Base-by-base conservation (phyloP, 1,139 yeast species). In the Taphrina pruni region DNA sequence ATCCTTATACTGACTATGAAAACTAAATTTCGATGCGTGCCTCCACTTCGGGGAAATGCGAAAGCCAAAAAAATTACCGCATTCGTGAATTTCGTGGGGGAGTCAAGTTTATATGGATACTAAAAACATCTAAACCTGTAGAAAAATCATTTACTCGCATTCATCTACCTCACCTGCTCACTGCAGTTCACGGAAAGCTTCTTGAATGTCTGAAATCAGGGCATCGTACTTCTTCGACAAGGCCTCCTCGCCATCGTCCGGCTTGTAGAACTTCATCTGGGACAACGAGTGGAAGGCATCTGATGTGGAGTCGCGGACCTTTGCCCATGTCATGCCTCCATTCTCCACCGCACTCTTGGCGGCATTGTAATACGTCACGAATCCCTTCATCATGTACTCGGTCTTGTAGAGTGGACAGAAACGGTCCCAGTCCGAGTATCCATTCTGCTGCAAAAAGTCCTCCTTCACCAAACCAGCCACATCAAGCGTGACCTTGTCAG, bases 391-490 rank as follows among this genome's bases (percentile, higher is more conserved):
- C 99, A 94, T 94, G 79, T 91, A 96, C 76, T 86, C 89, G 70
- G 99, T 94, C 85, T 94, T 94, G 99, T 99, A 94, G 77, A 94
- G 90, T 75, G 99, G 99, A 83, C 99, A 94, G 88, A 92, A 94
- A 65, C 96, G 97, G 82, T 94, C 99, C 79, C 95, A 94, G 67
- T 96, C 83, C 56, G 98, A 94, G 82, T 95, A 94, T 82, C 99
- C 99, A 80, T 94, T 94, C 83, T 94, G 99, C 83, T 94, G 99
- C 79, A 94, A 85, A 87, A 94, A 94, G 82, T 94, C 99, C 81
- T 94, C 99, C 82, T 94, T 94, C 80, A 94, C 87, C 79, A 94
- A 86, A 55, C 85, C 84, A 50, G 98, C 88, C 72, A 94, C 97
- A 79, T 94, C 99, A 79, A 94, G 85, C 36, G 97, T 90, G 79